Evolutionary conservation across 495 filamentous ascomycete genomes (phyloP), one percentile per base, ranked within the genome.

Genomic region (Aspergillus nanangensis): DNA sequence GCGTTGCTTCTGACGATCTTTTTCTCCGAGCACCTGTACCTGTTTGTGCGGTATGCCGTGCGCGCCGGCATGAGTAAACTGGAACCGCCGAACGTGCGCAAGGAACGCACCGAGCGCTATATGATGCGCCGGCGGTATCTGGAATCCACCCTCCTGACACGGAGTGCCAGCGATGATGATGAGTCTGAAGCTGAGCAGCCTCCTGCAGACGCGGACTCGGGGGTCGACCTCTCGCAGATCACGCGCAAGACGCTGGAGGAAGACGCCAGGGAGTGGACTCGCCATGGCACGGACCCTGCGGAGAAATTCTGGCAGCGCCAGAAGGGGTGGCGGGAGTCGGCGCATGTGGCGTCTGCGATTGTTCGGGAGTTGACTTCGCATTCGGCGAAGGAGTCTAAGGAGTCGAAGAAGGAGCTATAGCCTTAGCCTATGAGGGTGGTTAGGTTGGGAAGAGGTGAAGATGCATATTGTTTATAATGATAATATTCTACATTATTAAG

Each of bases 11-110:
- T 93, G n/a, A 78, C 85, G 0, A 84, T 98, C 20, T 77, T 96
- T 53, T 81, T 94, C 53, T 82, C 86, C 0, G 93, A 98, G 60
- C 93, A 97, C 50, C 50, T 90, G 1, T 97, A 92, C 53, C 73
- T 98, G 17, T 69, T 79, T 2, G 75, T 85, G 0, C 80, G 89
- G 46, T 79, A 84, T 47, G 78, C 69, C 0, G 86, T 96, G 1
- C 77, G 82, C 22, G 67, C 76, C 17, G 82, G 81, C 7, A 77
- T 97, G 51, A 62, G 63, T n/a, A 89, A 90, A 58, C 71, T 97
- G 17, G 91, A 96, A 54, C 86, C 80, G 4, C 87, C 90, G 0
- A 90, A 91, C 14, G 66, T 91, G 32, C 82, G 87, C 53, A 88
- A 90, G 62, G 90, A 93, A 65, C 78, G 84, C 4, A 72, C 79